Base-by-base conservation (phyloP, 495 filamentous ascomycete species). In the Pseudotulostoma volvatum region DNA sequence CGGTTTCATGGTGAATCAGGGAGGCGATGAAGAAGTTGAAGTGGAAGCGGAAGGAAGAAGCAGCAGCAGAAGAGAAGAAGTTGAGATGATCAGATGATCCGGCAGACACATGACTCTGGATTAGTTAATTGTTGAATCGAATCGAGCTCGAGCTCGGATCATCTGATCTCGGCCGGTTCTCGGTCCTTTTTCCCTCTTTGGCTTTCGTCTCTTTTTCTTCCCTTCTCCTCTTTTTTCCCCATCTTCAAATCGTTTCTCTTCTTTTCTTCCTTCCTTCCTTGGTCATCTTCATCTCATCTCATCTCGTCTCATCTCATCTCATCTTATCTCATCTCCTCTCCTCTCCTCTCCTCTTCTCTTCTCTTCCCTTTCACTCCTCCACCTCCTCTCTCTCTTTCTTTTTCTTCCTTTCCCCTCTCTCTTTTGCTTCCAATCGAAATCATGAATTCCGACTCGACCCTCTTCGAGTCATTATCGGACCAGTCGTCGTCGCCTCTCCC, bases 1-100 rank as follows among this genome's bases (percentile, higher is more conserved):
- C 31, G 56, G 57, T 47, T 61, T 59, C 63, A 67, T 67, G 20
- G 44, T 28, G 23, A 44, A 42, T 39, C 47, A 48, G 30, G 32
- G 34, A 35, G 4, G 13, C 5, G n/a, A 35, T 40, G 21, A 40
- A 3, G 16, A 33, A 33, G 17, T 33, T 30, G 35, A 36, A 37
- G 40, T 34, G 38, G 28, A 25, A 40, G 37, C n/a, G 15, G 35
- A n/a, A n/a, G n/a, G n/a, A n/a, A n/a, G n/a, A n/a, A n/a, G n/a
- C n/a, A n/a, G n/a, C n/a, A n/a, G n/a, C n/a, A n/a, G n/a, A n/a
- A n/a, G n/a, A n/a, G n/a, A n/a, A n/a, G n/a, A n/a, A n/a, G n/a
- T n/a, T n/a, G n/a, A n/a, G n/a, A n/a, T n/a, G n/a, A n/a, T n/a
- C n/a, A n/a, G n/a, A n/a, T n/a, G n/a, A n/a, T n/a, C n/a, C n/a